Evolutionary conservation across 352 stramenopile genomes (phyloP), one percentile per base, ranked within the genome.

Genomic region (Phytophthora cryptogea): DNA sequence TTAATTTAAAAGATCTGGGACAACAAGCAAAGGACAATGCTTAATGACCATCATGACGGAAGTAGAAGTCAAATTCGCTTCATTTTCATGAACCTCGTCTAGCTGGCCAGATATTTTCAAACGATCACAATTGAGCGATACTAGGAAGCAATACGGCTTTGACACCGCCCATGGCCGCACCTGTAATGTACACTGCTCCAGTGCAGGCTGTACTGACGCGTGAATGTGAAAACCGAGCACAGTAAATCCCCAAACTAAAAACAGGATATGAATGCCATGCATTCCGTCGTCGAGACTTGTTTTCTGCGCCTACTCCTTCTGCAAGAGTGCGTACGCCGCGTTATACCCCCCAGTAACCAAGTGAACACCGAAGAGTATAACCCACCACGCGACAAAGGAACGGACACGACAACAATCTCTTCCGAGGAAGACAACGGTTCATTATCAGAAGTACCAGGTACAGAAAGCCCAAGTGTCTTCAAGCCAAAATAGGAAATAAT

Each of bases 91-190:
- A 10, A 73, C 39, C 26, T 76, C 50, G 4, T 13, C 32, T 1
- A 30, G 28, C 8, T 59, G 49, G 16, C 68, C 63, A 0, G 52
- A 51, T 36, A 68, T 65, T 5, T 17, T 35, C 2, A 65, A 11
- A 0, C 3, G 8, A 31, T 70, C 43, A 30, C 72, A 80, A 54
- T 76, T 68, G 3, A 80, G 27, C n/a, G 58, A 51, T 2, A 74
- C 36, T 1, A 75, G 52, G 45, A 70, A 66, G 39, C 61, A 78
- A 2, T 64, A 70, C 3, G 57, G 56, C 16, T 55, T 33, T 2
- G 43, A 41, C 10, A 69, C 54, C 8, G 65, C 54, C 72, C 72
- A 80, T 2, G 72, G 64, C 0, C 56, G 36, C 14, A 74, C 63
- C n/a, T 66, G 54, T 9, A 73, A 37, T 17, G 20, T 26, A 16